Evolutionary conservation across 306 rosid species (phyloP).

Genomic region (Senna tora): DNA sequence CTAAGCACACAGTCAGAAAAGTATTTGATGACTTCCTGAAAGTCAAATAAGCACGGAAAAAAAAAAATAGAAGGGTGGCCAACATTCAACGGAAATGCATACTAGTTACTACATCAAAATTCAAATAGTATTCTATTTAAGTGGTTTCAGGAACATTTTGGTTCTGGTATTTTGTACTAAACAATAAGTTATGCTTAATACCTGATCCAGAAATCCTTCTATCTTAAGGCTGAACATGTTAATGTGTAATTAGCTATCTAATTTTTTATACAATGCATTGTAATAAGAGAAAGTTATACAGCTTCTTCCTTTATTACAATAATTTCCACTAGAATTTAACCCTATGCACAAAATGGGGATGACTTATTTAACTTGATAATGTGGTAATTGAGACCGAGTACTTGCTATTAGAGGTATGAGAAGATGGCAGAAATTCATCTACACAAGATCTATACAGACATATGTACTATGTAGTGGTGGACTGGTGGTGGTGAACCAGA

Average conservation of each 20-base stretch:
- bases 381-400: not conserved
- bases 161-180: not conserved
- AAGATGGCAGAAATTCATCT: slow-evolving; percentile 19
- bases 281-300: slow-evolving; percentile 5
- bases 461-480: too few species aligned
- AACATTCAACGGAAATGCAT: not conserved
- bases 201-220: not conserved
- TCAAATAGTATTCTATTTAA: too few species aligned
- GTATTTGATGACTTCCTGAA: not conserved
- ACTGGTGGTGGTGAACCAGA: not conserved
- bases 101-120: not conserved
- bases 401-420: not conserved
- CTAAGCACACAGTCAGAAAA: slow-evolving; percentile 12
- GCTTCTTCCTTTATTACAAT: not conserved
- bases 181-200: not conserved
- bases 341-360: slow-evolving; percentile 16
- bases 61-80: not conserved
- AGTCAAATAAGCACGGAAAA: not conserved
- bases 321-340: slow-evolving; percentile 5
- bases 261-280: not conserved
- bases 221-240: not conserved
- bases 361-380: not conserved
- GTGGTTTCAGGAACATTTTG: not conserved
- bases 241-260: not conserved
- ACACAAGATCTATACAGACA: slow-evolving; percentile 18